These are phyloP conservation scores for Sanghuangporus sanghuang DNA, from an alignment of 1,284 basidiomycete genomes.

Conservation along the genomic window DNA sequence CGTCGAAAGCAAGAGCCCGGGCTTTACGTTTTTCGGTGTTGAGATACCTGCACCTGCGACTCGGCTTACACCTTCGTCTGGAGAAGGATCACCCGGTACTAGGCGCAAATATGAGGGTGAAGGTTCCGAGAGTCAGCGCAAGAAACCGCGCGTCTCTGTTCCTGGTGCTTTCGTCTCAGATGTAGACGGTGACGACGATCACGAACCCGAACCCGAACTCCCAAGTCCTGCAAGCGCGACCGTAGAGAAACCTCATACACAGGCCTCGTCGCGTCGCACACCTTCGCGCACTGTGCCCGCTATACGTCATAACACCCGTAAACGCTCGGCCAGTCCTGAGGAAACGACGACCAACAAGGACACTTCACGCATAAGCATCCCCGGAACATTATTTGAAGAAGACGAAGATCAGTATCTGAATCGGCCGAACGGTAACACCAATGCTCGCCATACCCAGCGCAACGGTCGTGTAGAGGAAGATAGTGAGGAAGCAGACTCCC, in stretches of 20 bases:
- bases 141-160: conserved; percentile 2
- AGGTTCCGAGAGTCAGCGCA: neutral
- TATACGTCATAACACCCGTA: conserved; percentile 4
- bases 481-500: conserved; percentile 18
- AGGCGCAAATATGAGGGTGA: conserved; percentile 1
- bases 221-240: conserved; percentile 11
- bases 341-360: neutral
- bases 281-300: neutral
- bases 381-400: conserved; percentile 19
- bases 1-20: conserved; percentile 8
- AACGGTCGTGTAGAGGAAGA: conserved; percentile 1
- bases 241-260: neutral
- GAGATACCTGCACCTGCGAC: neutral
- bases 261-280: neutral
- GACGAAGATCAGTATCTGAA: conserved; percentile 5
- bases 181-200: neutral
- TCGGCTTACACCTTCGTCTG: conserved; percentile 3
- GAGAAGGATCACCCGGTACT: neutral
- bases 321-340: conserved; percentile 16
- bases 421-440: neutral
- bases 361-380: conserved; percentile 14
- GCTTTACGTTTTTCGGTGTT: conserved; percentile 11
- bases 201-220: conserved; percentile 10
- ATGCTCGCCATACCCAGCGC: neutral
- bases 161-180: conserved; percentile 16